Base-by-base conservation (phyloP, 768 basidiomycete genomes). In the Lactarius quietus region DNA sequence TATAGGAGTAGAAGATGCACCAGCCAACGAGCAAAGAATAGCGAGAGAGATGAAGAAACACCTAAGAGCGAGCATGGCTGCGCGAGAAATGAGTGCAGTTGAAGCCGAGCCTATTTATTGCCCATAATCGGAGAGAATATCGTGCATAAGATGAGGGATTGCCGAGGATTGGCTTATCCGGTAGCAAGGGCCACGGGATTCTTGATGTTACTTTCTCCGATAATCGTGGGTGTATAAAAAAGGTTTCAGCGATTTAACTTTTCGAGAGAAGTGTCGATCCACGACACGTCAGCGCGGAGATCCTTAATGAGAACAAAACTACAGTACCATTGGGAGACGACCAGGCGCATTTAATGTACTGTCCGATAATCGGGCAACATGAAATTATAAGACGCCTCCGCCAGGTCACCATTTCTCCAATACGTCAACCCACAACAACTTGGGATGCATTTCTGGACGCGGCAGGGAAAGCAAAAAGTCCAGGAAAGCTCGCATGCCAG, bases 91-190 rank as follows among this genome's bases (percentile, higher is more conserved):
- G n/a, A n/a, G n/a, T n/a, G n/a, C n/a, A n/a, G n/a, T n/a, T n/a
- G n/a, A n/a, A n/a, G n/a, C n/a, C n/a, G n/a, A n/a, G n/a, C n/a
- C 14, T 54, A 54, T 59, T 59, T 64, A 64, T 59, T 43, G 39
- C 26, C 23, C 14, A 20, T 10, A 20, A n/a, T 20, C 20, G 20
- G 43, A 45, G 43, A 23, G 43, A 43, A n/a, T 43, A 8, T 9
- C 18, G 6, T 41, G 39, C n/a, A n/a, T n/a, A n/a, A n/a, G 17
- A 41, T 41, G 41, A 41, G 18, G 41, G 18, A 41, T 20, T 41
- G 6, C 7, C 2, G 20, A 5, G 18, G 8, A 20, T 41, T 20
- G 41, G 4, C 41, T 20, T 45, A n/a, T 4, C 43, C 43, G n/a
- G 43, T 23, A 10, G 10, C n/a, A 43, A n/a, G 18, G 10, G 31